Evolutionary conservation across 140 eudicot genomes (phyloP).

Genomic region (Anethum foeniculum): DNA sequence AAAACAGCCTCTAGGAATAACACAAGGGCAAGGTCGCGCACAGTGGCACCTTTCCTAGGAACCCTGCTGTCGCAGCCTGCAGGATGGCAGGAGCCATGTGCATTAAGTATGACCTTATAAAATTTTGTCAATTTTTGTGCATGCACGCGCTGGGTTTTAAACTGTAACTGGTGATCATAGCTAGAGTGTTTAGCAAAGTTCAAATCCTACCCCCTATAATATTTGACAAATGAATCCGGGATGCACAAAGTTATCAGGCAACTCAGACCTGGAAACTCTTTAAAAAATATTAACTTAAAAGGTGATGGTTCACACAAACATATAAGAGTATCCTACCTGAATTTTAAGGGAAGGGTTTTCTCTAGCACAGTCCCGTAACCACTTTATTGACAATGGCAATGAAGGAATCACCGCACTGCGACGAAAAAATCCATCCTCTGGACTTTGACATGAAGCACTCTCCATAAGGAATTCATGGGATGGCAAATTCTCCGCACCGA

Average conservation of each 20-base stretch:
- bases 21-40: background rate
- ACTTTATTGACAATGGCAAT: conserved; percentile 61
- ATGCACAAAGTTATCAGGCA: background rate
- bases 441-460: conserved; percentile 37
- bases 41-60: background rate
- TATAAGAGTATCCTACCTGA: conserved; percentile 40
- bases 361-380: conserved; percentile 60
- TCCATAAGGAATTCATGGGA: conserved; percentile 26
- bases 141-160: background rate
- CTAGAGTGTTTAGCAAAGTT: background rate
- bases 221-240: background rate
- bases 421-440: conserved; percentile 34
- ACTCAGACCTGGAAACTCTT: background rate
- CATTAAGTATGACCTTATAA: background rate
- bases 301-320: background rate
- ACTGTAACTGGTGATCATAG: background rate
- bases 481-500: conserved; percentile 26
- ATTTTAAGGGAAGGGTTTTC: conserved; percentile 62
- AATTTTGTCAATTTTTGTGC: background rate
- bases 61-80: background rate
- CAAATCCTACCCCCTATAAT: background rate
- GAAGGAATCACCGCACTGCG: conserved; percentile 77
- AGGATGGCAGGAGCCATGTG: background rate
- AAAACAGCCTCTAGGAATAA: background rate
- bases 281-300: background rate